A percentile compares a stretch with the other conserved stretches of the same genome.
Conservation (phyloP, 306 rosid genomes). For the Betula pendula region DNA sequence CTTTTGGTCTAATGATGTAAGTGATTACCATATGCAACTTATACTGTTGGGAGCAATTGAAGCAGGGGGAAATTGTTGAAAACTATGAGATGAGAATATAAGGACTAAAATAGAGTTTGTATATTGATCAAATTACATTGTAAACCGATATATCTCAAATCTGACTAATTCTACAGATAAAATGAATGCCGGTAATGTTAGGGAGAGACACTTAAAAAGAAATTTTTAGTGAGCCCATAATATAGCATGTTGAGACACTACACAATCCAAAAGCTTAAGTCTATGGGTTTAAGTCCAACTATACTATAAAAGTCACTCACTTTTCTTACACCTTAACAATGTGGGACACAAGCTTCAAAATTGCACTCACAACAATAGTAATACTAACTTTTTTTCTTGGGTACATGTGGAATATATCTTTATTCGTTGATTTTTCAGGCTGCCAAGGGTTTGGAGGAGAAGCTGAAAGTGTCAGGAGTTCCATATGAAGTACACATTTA, state of each 20-base stretch:
- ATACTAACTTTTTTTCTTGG: neutral
- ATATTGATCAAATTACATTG: neutral
- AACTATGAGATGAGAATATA: neutral
- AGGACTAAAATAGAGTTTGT: neutral
- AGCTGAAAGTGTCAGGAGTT: conserved; percentile 81
- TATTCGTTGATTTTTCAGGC: conserved; percentile 57
- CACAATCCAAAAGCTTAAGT: too few species aligned
- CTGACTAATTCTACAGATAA: neutral
- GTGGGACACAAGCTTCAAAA: too few species aligned
- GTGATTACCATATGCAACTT: neutral
- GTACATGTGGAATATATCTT: conserved; percentile 5
- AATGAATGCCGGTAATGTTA: neutral
- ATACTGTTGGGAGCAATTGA: neutral
- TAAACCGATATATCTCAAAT: neutral
- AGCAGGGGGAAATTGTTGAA: neutral
- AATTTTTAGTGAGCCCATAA: too few species aligned
- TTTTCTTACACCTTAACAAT: too few species aligned
- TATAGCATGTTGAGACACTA: too few species aligned
- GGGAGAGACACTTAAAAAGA: too few species aligned
- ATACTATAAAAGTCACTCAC: too few species aligned
- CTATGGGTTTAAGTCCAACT: too few species aligned
- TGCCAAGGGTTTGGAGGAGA: conserved; percentile 83
- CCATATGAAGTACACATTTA: conserved; percentile 78
- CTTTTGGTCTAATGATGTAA: neutral
- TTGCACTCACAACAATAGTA: too few species aligned